These are phyloP conservation scores for Cladosporium phlei DNA, from an alignment of 2,329 filamentous ascomycete species.

Conservation along the genomic window DNA sequence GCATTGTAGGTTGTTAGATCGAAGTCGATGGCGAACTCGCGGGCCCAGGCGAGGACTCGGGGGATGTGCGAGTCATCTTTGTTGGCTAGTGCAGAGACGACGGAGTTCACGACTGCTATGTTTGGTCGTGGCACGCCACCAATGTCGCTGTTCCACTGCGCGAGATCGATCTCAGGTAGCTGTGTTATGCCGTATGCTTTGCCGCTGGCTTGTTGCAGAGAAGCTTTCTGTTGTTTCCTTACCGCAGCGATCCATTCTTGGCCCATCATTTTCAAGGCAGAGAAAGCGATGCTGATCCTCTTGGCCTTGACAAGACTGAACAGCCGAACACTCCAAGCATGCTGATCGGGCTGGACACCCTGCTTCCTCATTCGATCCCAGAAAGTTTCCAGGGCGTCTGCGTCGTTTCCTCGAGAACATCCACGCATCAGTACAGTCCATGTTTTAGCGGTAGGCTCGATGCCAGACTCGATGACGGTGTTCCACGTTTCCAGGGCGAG, in stretches of 20 bases:
- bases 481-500: constrained; percentile 55
- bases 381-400: constrained; percentile 57
- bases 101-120: constrained; percentile 64
- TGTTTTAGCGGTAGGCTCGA: constrained; percentile 58
- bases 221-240: constrained; percentile 19
- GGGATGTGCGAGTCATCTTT: constrained; percentile 45
- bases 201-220: background rate
- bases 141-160: constrained; percentile 23
- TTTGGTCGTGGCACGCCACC: constrained; percentile 53
- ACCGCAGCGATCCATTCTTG: constrained; percentile 50
- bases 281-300: constrained; percentile 53
- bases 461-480: constrained; percentile 49
- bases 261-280: constrained; percentile 63
- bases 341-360: constrained; percentile 56
- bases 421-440: constrained; percentile 72
- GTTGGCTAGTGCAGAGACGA: constrained; percentile 58
- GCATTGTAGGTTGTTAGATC: constrained; percentile 32
- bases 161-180: constrained; percentile 13
- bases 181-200: background rate
- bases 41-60: constrained; percentile 49
- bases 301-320: constrained; percentile 58
- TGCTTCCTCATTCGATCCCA: constrained; percentile 61
- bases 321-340: constrained; percentile 68
- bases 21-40: constrained; percentile 30
- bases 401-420: constrained; percentile 57